phyloP scores from a whole-genome alignment of 2,329 filamentous ascomycete genomes.

The Phaeosphaeriaceae sp. region DNA sequence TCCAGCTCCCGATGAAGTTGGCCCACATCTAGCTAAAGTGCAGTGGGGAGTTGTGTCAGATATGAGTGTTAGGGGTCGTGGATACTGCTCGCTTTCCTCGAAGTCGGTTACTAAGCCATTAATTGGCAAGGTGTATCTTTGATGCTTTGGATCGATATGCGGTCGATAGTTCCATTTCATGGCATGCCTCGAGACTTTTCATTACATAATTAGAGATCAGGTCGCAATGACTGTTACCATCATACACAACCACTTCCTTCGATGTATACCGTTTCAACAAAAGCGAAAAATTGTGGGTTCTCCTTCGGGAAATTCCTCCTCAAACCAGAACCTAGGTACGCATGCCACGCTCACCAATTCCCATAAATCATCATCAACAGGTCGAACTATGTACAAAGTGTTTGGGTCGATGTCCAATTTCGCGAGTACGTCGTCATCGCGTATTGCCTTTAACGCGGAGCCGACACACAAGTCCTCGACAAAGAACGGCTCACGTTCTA shows the following conservation, averaged over 20 bases:
- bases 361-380: background rate
- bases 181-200: background rate
- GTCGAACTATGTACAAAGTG: background rate
- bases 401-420: background rate
- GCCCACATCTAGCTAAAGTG: slow-evolving; percentile 22
- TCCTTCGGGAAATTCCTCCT: background rate
- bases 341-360: background rate
- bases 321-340: background rate
- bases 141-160: background rate
- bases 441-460: background rate
- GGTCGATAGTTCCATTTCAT: no score
- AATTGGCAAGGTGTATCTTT: background rate
- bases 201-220: background rate
- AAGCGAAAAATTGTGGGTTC: background rate
- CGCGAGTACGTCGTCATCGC: background rate
- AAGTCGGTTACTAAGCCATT: background rate
- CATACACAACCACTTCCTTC: no score
- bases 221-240: background rate
- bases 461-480: background rate
- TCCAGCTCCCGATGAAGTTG: slow-evolving; percentile 15
- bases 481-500: background rate
- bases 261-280: no score
- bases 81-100: background rate
- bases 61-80: background rate
- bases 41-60: slow-evolving; percentile 28